Percentiles rank a stretch among this genome's conserved stretches.
Evolutionary conservation across 768 basidiomycete species (phyloP).

Genomic region (Russula olivacea): DNA sequence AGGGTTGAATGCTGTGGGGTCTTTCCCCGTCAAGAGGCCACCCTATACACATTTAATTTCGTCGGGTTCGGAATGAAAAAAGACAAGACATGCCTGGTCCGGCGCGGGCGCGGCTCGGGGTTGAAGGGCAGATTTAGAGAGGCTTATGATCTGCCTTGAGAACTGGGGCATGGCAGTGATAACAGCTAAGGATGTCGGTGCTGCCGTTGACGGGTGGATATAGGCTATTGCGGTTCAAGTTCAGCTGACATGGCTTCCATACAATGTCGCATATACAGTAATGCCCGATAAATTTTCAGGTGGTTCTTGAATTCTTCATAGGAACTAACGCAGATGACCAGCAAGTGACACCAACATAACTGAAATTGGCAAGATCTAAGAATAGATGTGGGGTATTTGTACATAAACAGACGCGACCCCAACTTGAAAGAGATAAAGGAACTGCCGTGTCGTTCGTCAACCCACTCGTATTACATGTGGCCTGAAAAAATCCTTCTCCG

Average conservation of each 20-base stretch:
- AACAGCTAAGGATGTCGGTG: too few species aligned
- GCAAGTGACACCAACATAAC: too few species aligned
- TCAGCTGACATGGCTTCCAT: not conserved
- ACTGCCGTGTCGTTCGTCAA: too few species aligned
- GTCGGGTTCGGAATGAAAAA: not conserved
- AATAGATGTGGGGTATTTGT: too few species aligned
- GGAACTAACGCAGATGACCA: not conserved
- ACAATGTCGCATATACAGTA: too few species aligned
- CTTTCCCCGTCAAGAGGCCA: constrained; percentile 66
- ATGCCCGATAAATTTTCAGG: too few species aligned
- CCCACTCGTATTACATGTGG: too few species aligned
- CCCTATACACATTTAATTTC: constrained; percentile 39
- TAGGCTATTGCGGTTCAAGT: not conserved
- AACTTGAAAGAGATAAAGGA: too few species aligned
- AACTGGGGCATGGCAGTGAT: constrained; percentile 11
- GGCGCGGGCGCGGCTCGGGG: constrained; percentile 21
- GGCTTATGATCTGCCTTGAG: constrained; percentile 6
- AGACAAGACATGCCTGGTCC: constrained; percentile 19
- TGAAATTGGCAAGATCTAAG: too few species aligned
- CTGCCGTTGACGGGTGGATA: not conserved
- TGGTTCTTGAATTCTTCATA: not conserved
- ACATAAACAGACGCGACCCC: too few species aligned
- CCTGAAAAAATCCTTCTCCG: too few species aligned
- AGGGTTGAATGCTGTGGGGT: constrained; percentile 61
- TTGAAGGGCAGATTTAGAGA: not conserved